Conservation (phyloP, 2,329 filamentous ascomycete species). For the Aspergillus fijiensis region DNA sequence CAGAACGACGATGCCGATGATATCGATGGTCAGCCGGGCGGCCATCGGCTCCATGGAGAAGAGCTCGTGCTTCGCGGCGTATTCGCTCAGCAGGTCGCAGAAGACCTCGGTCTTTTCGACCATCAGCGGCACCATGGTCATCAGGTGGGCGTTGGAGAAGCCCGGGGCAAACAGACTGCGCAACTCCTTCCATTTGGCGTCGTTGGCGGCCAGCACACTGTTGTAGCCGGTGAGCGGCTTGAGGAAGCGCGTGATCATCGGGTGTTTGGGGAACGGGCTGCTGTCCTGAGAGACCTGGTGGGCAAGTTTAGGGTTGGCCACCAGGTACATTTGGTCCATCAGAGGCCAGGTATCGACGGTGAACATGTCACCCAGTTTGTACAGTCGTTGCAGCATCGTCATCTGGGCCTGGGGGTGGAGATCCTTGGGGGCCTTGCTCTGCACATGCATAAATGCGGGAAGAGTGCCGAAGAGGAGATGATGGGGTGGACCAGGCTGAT, state of each 20-base stretch:
- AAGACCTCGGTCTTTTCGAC: background rate
- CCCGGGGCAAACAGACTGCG: background rate
- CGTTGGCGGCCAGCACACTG: background rate
- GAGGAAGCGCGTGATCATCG: background rate
- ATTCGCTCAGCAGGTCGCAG: background rate
- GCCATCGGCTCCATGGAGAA: background rate
- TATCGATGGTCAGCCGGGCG: background rate
- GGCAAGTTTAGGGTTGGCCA: background rate
- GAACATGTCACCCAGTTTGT: too few species aligned
- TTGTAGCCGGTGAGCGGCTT: background rate
- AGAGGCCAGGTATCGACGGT: background rate
- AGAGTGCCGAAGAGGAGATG: background rate
- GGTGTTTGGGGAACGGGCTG: background rate
- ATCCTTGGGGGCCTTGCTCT: background rate
- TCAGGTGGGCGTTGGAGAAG: background rate
- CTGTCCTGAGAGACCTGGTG: background rate
- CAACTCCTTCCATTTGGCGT: background rate
- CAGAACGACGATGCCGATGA: background rate
- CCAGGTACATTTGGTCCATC: background rate
- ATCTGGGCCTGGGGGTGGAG: background rate
- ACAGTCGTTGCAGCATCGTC: too few species aligned
- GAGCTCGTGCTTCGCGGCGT: background rate
- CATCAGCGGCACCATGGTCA: background rate
- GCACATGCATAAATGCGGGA: background rate
- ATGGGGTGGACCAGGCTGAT: background rate